phyloP scores from a whole-genome alignment of 2,329 filamentous ascomycete species.

The Verticillium nonalfalfae region DNA sequence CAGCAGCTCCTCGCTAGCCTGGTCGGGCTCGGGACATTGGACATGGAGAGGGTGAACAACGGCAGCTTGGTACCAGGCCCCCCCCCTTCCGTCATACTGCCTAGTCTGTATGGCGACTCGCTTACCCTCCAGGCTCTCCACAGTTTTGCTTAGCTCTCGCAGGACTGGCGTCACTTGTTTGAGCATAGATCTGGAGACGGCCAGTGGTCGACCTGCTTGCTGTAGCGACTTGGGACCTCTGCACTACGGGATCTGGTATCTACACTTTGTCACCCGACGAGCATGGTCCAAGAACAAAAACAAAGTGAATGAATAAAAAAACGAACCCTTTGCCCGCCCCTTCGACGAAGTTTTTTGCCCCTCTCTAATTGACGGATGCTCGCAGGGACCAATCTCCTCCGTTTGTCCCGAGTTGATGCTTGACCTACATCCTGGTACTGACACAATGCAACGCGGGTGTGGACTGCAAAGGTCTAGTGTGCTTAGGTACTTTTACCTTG shows the following conservation, averaged over 20 bases:
- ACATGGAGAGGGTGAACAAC: background rate
- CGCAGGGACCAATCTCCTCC: background rate
- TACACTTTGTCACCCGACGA: too few species aligned
- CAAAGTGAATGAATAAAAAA: too few species aligned
- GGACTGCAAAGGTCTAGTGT: background rate
- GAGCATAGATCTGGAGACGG: background rate
- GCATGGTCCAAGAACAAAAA: too few species aligned
- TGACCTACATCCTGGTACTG: background rate
- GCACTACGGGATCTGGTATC: too few species aligned
- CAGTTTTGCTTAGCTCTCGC: background rate
- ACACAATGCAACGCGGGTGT: background rate
- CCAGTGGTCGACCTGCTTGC: too few species aligned
- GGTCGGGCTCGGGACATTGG: background rate
- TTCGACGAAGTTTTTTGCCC: too few species aligned
- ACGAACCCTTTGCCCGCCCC: too few species aligned
- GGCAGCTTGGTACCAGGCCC: background rate
- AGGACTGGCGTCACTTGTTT: background rate
- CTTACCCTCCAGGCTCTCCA: background rate
- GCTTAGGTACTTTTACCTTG: slow-evolving; percentile 19
- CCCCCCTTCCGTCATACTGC: background rate
- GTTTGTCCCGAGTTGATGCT: background rate
- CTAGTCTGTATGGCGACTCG: background rate
- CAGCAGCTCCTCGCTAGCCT: background rate
- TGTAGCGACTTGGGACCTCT: too few species aligned
- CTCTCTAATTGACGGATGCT: background rate